Evolutionary conservation across 306 rosid species (phyloP).

Genomic region (Notholithocarpus densiflorus): DNA sequence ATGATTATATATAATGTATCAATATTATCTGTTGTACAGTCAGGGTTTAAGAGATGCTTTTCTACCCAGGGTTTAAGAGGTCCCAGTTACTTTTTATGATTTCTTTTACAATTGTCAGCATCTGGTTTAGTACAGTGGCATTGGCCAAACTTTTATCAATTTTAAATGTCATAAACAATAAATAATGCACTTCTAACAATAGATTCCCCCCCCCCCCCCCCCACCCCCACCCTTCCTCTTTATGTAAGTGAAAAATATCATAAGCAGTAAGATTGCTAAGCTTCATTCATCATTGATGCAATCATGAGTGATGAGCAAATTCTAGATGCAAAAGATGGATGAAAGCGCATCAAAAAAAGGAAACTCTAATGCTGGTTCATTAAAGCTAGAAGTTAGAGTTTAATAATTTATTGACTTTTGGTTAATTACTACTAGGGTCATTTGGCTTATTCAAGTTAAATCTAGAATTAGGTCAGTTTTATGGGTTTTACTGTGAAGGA

Average conservation of each 20-base stretch:
- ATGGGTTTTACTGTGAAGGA: background rate
- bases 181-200: background rate
- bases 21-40: background rate
- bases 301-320: background rate
- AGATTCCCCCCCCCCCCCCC: background rate
- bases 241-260: background rate
- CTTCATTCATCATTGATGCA: background rate
- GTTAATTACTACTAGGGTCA: background rate
- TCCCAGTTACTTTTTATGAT: background rate
- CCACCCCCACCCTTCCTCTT: too few relatives aligned
- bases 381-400: background rate
- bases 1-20: conserved; percentile 3
- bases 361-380: background rate
- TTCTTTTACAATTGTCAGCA: background rate
- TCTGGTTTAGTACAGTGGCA: background rate
- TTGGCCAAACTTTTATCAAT: too few relatives aligned
- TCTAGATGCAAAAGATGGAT: background rate
- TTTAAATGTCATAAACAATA: background rate
- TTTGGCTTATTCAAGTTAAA: background rate
- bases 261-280: background rate
- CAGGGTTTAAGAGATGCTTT: background rate
- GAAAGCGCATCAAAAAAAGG: background rate
- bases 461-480: background rate
- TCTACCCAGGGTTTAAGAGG: background rate
- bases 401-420: background rate